Percentiles rank a stretch among this genome's conserved stretches.
phyloP scores from a whole-genome alignment of 768 basidiomycete genomes.

The Gymnopilus junonius region DNA sequence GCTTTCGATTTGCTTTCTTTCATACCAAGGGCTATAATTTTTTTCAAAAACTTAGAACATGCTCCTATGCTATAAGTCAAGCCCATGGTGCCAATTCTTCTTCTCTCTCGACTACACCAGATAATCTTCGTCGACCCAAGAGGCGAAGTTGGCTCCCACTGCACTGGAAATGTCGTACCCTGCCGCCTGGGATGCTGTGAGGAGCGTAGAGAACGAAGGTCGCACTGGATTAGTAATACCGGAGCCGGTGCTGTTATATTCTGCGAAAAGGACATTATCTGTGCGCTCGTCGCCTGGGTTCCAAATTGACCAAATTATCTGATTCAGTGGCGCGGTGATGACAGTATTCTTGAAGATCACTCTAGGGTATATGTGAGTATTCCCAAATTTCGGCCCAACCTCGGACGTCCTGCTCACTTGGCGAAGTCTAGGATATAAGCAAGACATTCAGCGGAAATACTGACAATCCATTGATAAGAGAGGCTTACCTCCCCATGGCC shows the following conservation, averaged over 20 bases:
- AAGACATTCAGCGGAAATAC: background rate
- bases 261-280: conserved; percentile 47
- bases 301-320: conserved; percentile 52
- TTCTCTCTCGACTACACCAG: conserved; percentile 7
- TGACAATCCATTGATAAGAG: background rate
- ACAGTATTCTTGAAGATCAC: conserved; percentile 41
- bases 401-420: conserved; percentile 3
- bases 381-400: background rate
- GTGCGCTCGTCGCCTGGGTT: conserved; percentile 38
- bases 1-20: conserved; percentile 6
- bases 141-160: conserved; percentile 44
- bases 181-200: conserved; percentile 37
- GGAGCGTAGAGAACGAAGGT: conserved; percentile 42
- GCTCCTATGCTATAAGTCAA: no score
- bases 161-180: conserved; percentile 43
- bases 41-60: background rate
- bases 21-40: background rate
- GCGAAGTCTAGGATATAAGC: conserved; percentile 6
- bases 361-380: background rate
- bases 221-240: conserved; percentile 36
- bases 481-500: conserved; percentile 16
- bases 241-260: conserved; percentile 46
- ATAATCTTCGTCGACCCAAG: conserved; percentile 35
- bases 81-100: no score
- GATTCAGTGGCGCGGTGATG: conserved; percentile 42